Evolutionary conservation across 352 stramenopile species (phyloP), one percentile per base, ranked within the genome.

Genomic region (Pythium phragmiticola): DNA sequence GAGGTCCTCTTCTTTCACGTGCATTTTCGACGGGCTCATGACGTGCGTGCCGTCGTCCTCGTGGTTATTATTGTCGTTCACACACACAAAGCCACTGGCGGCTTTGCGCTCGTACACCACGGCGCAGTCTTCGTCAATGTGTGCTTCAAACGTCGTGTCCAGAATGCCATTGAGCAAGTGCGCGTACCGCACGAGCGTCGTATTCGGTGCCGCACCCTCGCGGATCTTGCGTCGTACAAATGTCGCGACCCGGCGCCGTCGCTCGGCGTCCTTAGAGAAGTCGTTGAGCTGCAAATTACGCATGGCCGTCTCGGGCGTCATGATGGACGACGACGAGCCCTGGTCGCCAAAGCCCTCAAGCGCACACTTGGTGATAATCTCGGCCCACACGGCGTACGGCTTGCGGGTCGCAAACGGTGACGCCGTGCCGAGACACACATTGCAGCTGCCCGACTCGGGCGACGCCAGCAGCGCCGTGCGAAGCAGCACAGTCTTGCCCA

Each of bases 401-500:
- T 92, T 92, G n/a, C 81, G 75, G 2, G 80, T 87, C 14, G 74
- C 70, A 49, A 92, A 93, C 8, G 86, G 75, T 19, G 75, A 89
- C n/a, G 86, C 84, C 37, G 84, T 92, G 16, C 82, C 82, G 39
- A 87, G 70, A 5, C 90, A 62, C 7, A 95, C 75, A 34, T 84
- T 78, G 58, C 83, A 90, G 23, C 70, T 59, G 4, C 72, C 74
- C 3, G 72, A 71, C 52, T 89, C 75, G 0, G 76, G 80, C 19
- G 69, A 69, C 33, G 75, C 70, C 30, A 49, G 19, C 30, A 93
- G 69, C 9, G 84, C 77, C 5, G 77, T 82, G 46, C 83, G 76
- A 47, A 94, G 69, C n/a, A 95, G 50, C 42, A 90, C 74, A 0
- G 82, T 94, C 68, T 95, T 95, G 26, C 87, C 87, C 21, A 94